A percentile compares a stretch with the other conserved stretches of the same genome.
Conservation (phyloP, 2,329 filamentous ascomycete species). For the Cladosporium halotolerans region DNA sequence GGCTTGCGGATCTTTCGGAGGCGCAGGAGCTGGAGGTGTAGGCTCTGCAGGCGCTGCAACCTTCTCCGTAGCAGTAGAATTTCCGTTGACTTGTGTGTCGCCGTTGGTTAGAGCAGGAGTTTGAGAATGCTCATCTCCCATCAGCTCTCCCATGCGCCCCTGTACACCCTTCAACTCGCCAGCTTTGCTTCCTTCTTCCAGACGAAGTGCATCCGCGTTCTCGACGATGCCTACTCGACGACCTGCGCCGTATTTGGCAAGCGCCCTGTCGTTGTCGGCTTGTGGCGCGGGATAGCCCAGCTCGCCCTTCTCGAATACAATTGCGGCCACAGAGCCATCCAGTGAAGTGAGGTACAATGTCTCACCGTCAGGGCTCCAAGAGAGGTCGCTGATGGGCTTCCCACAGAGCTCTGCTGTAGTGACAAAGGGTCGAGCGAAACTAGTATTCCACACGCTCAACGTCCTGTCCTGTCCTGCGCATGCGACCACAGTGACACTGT, state of each 20-base stretch:
- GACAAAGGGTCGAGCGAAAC: conserved; percentile 82
- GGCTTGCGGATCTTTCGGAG: conserved; percentile 47
- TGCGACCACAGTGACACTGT: conserved; percentile 83
- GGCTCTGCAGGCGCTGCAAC: conserved; percentile 40
- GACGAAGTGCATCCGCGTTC: conserved; percentile 76
- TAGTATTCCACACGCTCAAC: conserved; percentile 95
- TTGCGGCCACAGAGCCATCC: conserved; percentile 78
- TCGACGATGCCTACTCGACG: conserved; percentile 88
- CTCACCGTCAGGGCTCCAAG: conserved; percentile 89
- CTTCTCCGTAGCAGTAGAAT: conserved; percentile 24
- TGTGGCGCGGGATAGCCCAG: conserved; percentile 80
- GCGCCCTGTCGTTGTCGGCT: conserved; percentile 84
- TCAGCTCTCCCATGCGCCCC: conserved; percentile 94
- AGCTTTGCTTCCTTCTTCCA: conserved; percentile 83
- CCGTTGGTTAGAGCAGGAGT: conserved; percentile 39
- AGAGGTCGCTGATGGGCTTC: conserved; percentile 89
- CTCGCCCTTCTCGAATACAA: conserved; percentile 79
- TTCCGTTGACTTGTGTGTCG: conserved; percentile 40
- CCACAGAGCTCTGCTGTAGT: conserved; percentile 81
- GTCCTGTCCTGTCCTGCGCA: conserved; percentile 97
- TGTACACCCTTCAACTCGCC: conserved; percentile 85
- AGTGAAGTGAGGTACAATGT: conserved; percentile 80
- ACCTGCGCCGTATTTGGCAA: conserved; percentile 87
- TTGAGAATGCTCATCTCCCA: conserved; percentile 69
- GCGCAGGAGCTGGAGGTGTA: conserved; percentile 34